Conservation (phyloP, 2,329 filamentous ascomycete species). For the Capronia epimyces region DNA sequence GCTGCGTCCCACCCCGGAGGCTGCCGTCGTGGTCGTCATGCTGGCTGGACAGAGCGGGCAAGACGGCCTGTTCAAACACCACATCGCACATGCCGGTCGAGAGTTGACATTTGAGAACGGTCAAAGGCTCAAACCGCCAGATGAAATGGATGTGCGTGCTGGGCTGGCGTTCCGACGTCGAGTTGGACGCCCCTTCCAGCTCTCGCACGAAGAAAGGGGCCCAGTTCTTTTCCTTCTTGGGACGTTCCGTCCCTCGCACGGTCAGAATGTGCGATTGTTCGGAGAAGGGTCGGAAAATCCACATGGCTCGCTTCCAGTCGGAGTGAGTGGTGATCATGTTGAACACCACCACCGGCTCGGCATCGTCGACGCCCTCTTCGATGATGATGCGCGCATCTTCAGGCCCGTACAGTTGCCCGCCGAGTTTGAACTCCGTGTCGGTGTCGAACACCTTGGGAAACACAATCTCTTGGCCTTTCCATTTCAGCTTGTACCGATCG, state of each 20-base stretch:
- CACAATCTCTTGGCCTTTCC: constrained; percentile 19
- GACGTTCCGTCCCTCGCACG: constrained; percentile 10
- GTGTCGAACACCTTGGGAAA: constrained; percentile 25
- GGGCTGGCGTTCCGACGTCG: neutral
- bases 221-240: constrained; percentile 26
- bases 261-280: constrained; percentile 16
- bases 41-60: constrained; percentile 2
- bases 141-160: constrained; percentile 23
- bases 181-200: neutral
- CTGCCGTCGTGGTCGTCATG: constrained; percentile 8
- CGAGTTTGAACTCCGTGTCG: constrained; percentile 11
- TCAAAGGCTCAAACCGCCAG: constrained; percentile 17
- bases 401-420: constrained; percentile 20
- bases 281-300: constrained; percentile 24
- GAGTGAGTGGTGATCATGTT: constrained; percentile 23
- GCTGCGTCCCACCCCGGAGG: constrained; percentile 22
- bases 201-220: constrained; percentile 24
- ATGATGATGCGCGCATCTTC: constrained; percentile 28
- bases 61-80: constrained; percentile 14
- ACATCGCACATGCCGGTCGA: constrained; percentile 13
- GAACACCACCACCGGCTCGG: constrained; percentile 28
- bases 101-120: constrained; percentile 12
- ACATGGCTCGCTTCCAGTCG: constrained; percentile 20
- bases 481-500: constrained; percentile 21
- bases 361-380: constrained; percentile 22